Evolutionary conservation across 2,329 filamentous ascomycete species (phyloP), one percentile per base, ranked within the genome.

Genomic region (Calycina marina): DNA sequence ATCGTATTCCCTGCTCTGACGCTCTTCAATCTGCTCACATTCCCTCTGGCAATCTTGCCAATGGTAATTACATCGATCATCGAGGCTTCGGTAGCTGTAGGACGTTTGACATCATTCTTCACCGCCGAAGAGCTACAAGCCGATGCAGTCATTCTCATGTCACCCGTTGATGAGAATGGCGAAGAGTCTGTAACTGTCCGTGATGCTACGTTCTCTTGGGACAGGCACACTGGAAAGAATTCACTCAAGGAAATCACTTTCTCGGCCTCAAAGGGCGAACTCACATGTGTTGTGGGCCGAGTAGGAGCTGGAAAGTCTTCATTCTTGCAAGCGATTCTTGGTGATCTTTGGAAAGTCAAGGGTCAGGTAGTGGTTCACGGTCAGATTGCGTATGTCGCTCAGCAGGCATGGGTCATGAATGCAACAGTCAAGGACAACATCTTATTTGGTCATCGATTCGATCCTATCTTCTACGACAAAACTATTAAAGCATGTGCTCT

Each of bases 61-160:
- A 96, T 98, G 86, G 86, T 98, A 22, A 96, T 98, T 45, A 93
- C 86, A 1, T 78, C 88, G 5, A 83, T 98, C 40, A 85, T 98
- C 18, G 90, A 98, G 56, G 86, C 90, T 8, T 82, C 74, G n/a
- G 90, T 98, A 34, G 90, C 90, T 14, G 83, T 92, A 14, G 72
- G 72, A 16, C 81, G 90, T 49, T 63, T 98, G 43, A 90, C 85
- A 0, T 69, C 75, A 22, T 98, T 84, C 56, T 72, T 98, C 38
- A 71, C 64, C 0, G 82, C 90, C 1, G 88, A 96, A 48, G 90
- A 98, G 55, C 63, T 98, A 18, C 90, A 98, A 54, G 57, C 69
- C 1, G 78, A 94, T 56, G 88, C 90, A 6, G 77, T 98, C 12
- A 60, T 67, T 10, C 56, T 72, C 28, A 72, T 78, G 50, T 71